These are phyloP conservation scores for Aspergillus eucalypticola DNA, from an alignment of 2,329 filamentous ascomycete species.

Conservation along the genomic window DNA sequence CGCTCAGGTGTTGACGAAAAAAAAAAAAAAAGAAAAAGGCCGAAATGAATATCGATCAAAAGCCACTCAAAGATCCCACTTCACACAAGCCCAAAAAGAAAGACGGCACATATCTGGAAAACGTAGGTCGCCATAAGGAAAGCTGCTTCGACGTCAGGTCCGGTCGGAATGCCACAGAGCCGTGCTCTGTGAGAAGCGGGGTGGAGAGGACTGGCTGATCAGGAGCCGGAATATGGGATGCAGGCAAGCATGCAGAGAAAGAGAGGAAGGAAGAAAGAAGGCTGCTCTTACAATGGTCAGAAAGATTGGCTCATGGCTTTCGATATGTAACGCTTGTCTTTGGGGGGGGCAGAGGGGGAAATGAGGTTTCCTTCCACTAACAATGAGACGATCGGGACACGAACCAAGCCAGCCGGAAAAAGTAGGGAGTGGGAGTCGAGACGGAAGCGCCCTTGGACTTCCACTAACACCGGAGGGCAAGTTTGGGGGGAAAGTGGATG, in stretches of 20 bases:
- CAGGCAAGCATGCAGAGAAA: constrained; percentile 4
- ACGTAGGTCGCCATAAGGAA: constrained; percentile 46
- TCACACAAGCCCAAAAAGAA: constrained; percentile 46
- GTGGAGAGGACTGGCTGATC: constrained; percentile 5
- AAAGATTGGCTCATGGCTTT: constrained; percentile 22
- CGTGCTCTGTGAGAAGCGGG: constrained; percentile 4
- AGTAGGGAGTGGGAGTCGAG: constrained; percentile 1
- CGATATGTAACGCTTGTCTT: not conserved
- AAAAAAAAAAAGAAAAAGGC: constrained; percentile 21
- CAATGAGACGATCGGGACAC: constrained; percentile 4
- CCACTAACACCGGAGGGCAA: not conserved
- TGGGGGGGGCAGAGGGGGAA: constrained; percentile 5
- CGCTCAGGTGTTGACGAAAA: constrained; percentile 24
- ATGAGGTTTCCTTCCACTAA: not conserved
- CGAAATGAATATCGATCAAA: constrained; percentile 36
- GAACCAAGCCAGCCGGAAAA: not conserved
- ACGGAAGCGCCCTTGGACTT: constrained; percentile 9
- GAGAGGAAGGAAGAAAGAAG: constrained; percentile 4
- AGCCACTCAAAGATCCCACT: constrained; percentile 43
- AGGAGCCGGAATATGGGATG: not conserved
- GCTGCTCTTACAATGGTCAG: constrained; percentile 28
- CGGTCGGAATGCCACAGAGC: constrained; percentile 17
- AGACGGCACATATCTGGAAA: constrained; percentile 47
- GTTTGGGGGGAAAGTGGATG: not conserved
- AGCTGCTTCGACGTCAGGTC: constrained; percentile 26